A percentile compares a stretch with the other conserved stretches of the same genome.
Conservation (phyloP, 305 asterid species). For the Solanum hybrid region DNA sequence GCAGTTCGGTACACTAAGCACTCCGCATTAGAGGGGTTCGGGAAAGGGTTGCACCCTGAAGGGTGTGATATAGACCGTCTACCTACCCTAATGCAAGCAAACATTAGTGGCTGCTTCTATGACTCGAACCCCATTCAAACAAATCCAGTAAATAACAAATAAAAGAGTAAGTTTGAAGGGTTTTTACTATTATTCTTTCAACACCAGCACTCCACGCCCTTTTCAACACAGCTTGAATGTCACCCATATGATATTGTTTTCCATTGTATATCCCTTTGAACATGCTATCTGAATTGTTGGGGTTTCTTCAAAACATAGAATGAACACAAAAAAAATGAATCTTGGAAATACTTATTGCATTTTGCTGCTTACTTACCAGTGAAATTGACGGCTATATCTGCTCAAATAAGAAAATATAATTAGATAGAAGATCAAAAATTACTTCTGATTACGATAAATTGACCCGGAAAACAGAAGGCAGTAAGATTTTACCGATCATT, state of each 20-base stretch:
- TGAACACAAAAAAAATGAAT: neutral
- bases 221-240: conserved; percentile 65
- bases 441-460: neutral
- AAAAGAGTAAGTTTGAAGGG: neutral
- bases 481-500: conserved; percentile 53
- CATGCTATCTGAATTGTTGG: conserved; percentile 62
- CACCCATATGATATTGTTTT: conserved; percentile 72
- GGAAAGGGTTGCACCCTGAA: neutral
- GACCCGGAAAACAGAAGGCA: neutral
- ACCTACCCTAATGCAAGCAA: neutral
- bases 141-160: neutral
- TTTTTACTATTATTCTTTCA: conserved; percentile 67
- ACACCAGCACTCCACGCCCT: conserved; percentile 97
- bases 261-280: conserved; percentile 89
- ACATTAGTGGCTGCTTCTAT: neutral
- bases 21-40: neutral
- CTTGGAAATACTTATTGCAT: neutral
- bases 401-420: neutral
- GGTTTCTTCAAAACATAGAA: neutral
- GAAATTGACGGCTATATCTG: conserved; percentile 93
- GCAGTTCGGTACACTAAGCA: neutral
- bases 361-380: conserved; percentile 43
- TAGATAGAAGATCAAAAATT: neutral
- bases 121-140: neutral
- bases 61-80: neutral